Conservation (phyloP, 2,329 filamentous ascomycete genomes). For the Colletotrichum spaethianum region DNA sequence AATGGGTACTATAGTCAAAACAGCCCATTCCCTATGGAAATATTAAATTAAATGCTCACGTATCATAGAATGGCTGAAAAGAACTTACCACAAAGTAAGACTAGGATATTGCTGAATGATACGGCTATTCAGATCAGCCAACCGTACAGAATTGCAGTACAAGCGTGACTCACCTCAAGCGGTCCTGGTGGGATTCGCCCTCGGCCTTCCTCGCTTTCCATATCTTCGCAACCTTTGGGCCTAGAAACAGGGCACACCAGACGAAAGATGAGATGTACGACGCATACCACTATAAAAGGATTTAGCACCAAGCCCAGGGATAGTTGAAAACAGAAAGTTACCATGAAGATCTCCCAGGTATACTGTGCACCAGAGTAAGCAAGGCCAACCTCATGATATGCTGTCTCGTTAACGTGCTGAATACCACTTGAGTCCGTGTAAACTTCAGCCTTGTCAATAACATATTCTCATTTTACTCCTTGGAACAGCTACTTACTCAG, state of each 20-base stretch:
- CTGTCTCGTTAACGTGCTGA: slow-evolving; percentile 58
- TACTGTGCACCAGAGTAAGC: slow-evolving; percentile 71
- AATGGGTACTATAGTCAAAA: slow-evolving; percentile 41
- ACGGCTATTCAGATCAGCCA: slow-evolving; percentile 9
- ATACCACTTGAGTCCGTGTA: slow-evolving; percentile 28
- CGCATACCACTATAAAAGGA: slow-evolving; percentile 57
- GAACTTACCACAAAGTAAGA: slow-evolving; percentile 50
- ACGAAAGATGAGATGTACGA: slow-evolving; percentile 70
- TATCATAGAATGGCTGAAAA: background rate
- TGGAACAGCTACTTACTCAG: slow-evolving; percentile 43
- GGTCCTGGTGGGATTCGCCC: slow-evolving; percentile 41
- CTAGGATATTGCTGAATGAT: slow-evolving; percentile 70
- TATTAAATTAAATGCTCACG: background rate
- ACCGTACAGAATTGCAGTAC: too few relatives aligned
- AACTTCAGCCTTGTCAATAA: slow-evolving; percentile 3
- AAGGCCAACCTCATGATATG: slow-evolving; percentile 63
- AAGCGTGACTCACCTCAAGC: slow-evolving; percentile 14
- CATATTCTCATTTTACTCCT: slow-evolving; percentile 25
- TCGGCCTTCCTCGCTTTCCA: slow-evolving; percentile 51
- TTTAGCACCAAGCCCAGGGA: slow-evolving; percentile 62
- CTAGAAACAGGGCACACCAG: slow-evolving; percentile 72
- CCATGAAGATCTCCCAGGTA: slow-evolving; percentile 59
- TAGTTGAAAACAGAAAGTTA: background rate
- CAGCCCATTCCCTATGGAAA: slow-evolving; percentile 41
- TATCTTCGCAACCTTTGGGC: slow-evolving; percentile 57